These are phyloP conservation scores for Pseudocercospora vitis DNA, from an alignment of 2,329 filamentous ascomycete species.

Conservation along the genomic window DNA sequence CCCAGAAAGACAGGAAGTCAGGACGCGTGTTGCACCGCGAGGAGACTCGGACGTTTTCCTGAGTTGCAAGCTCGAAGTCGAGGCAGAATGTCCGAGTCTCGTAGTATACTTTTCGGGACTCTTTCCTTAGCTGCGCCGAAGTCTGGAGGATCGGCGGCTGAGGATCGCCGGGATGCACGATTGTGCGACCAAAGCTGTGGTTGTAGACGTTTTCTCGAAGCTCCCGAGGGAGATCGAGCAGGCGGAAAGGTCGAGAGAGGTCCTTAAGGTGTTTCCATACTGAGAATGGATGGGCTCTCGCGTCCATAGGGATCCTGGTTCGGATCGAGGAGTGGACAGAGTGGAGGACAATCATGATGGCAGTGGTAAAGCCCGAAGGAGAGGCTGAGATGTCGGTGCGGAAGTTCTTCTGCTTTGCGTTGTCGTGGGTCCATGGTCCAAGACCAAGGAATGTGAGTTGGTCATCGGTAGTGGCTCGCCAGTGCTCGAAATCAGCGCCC, in stretches of 20 bases:
- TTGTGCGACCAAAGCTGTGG: not conserved
- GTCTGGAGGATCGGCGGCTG: not conserved
- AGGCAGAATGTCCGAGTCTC: not conserved
- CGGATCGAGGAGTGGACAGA: not conserved
- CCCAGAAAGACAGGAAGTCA: not conserved
- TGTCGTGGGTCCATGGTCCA: not conserved
- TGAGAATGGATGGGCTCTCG: not conserved
- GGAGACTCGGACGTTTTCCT: not conserved
- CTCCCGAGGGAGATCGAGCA: not conserved
- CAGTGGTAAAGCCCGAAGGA: not conserved
- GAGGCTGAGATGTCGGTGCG: not conserved
- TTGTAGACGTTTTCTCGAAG: not conserved
- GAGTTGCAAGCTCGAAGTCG: not conserved
- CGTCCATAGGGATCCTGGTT: not conserved
- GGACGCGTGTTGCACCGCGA: not conserved
- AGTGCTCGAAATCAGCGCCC: not conserved
- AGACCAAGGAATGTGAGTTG: not conserved
- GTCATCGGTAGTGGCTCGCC: not conserved
- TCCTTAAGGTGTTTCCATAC: conserved; percentile 3
- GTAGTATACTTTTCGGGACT: not conserved
- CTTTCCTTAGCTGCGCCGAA: not conserved
- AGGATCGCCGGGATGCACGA: not conserved
- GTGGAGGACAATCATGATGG: not conserved
- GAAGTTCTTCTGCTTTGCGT: not conserved
- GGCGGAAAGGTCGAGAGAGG: not conserved